A percentile compares a stretch with the other conserved stretches of the same genome.
Evolutionary conservation across 1,284 basidiomycete genomes (phyloP).

Genomic region (Irpex sp.): DNA sequence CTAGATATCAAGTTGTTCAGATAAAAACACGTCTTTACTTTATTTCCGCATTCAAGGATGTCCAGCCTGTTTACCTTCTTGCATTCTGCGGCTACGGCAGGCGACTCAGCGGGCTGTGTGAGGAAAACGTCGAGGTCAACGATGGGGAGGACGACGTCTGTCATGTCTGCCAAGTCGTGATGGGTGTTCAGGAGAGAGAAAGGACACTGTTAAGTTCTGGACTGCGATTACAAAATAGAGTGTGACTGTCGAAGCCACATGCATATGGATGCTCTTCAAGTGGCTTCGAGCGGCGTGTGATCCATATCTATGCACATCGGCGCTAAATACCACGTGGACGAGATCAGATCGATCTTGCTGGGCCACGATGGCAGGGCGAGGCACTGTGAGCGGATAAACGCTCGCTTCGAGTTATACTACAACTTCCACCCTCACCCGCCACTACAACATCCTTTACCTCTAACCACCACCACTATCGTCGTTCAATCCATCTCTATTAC

Average conservation of each 20-base stretch:
- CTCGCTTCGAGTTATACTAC: not conserved
- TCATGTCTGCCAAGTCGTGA: slow-evolving; percentile 18
- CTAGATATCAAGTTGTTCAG: slow-evolving; percentile 30
- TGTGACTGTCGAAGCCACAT: not conserved
- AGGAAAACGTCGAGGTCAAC: slow-evolving; percentile 81
- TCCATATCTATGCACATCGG: not conserved
- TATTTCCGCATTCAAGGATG: not conserved
- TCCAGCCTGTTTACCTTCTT: slow-evolving; percentile 44
- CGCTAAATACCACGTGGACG: not conserved
- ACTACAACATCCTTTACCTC: not conserved
- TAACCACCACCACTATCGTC: slow-evolving; percentile 21
- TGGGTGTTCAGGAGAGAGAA: slow-evolving; percentile 1
- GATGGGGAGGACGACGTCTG: slow-evolving; percentile 50
- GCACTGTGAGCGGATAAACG: not conserved
- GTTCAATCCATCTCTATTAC: slow-evolving; percentile 17
- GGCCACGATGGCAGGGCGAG: not conserved
- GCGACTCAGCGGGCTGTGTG: slow-evolving; percentile 41
- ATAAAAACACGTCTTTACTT: not conserved
- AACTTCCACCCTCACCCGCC: not conserved
- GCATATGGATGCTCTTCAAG: not conserved
- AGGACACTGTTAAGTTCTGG: slow-evolving; percentile 2
- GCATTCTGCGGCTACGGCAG: slow-evolving; percentile 56
- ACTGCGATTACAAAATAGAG: not conserved
- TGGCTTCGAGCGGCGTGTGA: not conserved
- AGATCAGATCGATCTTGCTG: slow-evolving; percentile 1